phyloP scores from a whole-genome alignment of 139 green algal genomes.

The Chlorella sp. region DNA sequence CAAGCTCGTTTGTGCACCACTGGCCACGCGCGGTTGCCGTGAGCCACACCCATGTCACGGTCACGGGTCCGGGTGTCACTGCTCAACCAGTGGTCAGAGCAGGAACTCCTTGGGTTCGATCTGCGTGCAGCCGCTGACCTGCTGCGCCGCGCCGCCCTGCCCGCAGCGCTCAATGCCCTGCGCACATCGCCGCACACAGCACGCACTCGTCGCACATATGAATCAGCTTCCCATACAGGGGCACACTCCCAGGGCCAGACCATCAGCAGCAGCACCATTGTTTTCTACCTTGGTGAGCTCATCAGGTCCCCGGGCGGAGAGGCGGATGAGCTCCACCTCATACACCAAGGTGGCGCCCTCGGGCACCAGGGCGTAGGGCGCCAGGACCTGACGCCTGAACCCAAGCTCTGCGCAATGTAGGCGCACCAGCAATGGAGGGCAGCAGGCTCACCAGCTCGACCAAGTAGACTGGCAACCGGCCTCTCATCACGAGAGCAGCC shows the following conservation, averaged over 20 bases:
- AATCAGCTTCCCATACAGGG: not conserved
- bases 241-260: not conserved
- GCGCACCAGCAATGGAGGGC: not conserved
- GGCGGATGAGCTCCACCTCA: constrained; percentile 40
- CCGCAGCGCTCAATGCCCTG: constrained; percentile 33
- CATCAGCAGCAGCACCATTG: not conserved
- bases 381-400: constrained; percentile 19
- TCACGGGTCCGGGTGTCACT: too few species aligned
- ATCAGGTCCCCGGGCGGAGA: constrained; percentile 29
- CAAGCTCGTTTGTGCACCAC: not conserved
- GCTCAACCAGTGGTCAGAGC: too few species aligned
- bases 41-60: not conserved
- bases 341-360: constrained; percentile 25
- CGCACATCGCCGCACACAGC: not conserved
- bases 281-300: constrained; percentile 25
- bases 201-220: not conserved
- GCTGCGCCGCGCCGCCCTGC: constrained; percentile 12
- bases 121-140: constrained; percentile 16
- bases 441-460: not conserved
- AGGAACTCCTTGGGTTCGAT: constrained; percentile 29
- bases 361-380: constrained; percentile 36
- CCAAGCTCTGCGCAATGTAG: constrained; percentile 18
- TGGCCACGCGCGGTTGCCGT: not conserved
- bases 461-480: not conserved
- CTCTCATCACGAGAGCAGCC: not conserved